Base-by-base conservation (phyloP, 148 eudicot genomes). In the Hydrangea macrophylla region DNA sequence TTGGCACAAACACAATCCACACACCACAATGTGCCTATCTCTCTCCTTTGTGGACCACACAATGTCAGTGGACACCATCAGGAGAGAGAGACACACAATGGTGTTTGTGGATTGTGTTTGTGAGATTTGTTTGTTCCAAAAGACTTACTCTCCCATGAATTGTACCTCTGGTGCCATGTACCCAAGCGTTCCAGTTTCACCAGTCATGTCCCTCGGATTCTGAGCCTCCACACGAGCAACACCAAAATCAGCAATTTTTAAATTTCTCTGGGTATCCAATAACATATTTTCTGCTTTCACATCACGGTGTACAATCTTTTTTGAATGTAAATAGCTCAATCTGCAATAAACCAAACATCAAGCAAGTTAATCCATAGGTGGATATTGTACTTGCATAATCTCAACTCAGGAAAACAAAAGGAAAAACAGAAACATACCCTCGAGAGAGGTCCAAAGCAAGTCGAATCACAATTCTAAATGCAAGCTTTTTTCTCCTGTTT, bases 151-250 rank as follows among this genome's bases (percentile, higher is more conserved):
- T n/a, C n/a, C n/a, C 4, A 55, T 5, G 28, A 33, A 70, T 35
- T 22, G 20, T 81, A 92, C 96, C 93, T 92, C 98, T 1, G 96
- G 98, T 0, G 98, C 96, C 98, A 92, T 92, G 63, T 92, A 92
- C 6, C 96, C 93, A 39, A 89, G 87, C 1, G 96, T 92, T 74
- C 98, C 96, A 35, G 98, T 92, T 75, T 84, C 84, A 71, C 96
- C 98, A 15, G 98, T 92, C 98, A 92, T 89, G 63, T 89, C 98
- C 55, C 75, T 74, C 33, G 93, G 93, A 75, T 92, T 87, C 31
- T 85, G 93, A 18, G 96, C 93, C 79, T 92, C 96, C 25, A 85
- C 88, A 64, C 96, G 90, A 69, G 98, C 96, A 71, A 92, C 96
- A 55, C 96, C 98, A 81, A 92, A 92, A 76, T 89, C 96, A n/a